phyloP scores from a whole-genome alignment of 371 early-diverging fungal species.

The Rhizomucor pusillus region DNA sequence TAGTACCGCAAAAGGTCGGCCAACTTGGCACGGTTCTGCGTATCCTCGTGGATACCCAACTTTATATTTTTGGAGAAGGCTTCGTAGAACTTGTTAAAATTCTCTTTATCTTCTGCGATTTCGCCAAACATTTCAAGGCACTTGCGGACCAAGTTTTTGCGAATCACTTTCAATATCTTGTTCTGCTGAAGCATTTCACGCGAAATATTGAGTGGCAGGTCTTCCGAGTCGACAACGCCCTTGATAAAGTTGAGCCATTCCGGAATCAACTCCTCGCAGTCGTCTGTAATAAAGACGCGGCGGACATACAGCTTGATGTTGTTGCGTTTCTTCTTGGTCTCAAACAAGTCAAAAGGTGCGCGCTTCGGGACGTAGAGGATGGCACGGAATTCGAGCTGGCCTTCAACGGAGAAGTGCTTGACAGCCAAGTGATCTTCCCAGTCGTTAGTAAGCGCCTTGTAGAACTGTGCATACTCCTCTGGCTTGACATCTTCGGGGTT shows the following conservation, averaged over 20 bases:
- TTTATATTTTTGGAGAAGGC: slow-evolving; percentile 77
- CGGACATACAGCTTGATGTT: slow-evolving; percentile 91
- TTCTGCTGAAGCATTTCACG: slow-evolving; percentile 94
- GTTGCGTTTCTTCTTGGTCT: slow-evolving; percentile 48
- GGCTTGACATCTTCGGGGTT: slow-evolving; percentile 72
- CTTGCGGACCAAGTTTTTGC: slow-evolving; percentile 85
- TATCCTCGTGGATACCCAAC: slow-evolving; percentile 83
- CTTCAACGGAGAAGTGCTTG: slow-evolving; percentile 86
- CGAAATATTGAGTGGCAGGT: slow-evolving; percentile 94
- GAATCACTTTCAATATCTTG: slow-evolving; percentile 74
- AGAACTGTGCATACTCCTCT: slow-evolving; percentile 86
- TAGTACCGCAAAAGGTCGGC: slow-evolving; percentile 79
- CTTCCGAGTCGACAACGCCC: slow-evolving; percentile 91
- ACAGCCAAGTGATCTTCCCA: slow-evolving; percentile 58
- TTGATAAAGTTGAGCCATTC: slow-evolving; percentile 71
- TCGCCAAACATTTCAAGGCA: slow-evolving; percentile 80
- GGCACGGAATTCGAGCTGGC: slow-evolving; percentile 81
- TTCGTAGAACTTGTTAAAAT: slow-evolving; percentile 73
- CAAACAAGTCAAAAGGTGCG: slow-evolving; percentile 69
- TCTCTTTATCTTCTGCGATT: slow-evolving; percentile 62
- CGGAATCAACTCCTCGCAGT: slow-evolving; percentile 76
- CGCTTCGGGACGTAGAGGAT: slow-evolving; percentile 83
- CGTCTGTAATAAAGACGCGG: slow-evolving; percentile 96
- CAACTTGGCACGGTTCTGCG: slow-evolving; percentile 68
- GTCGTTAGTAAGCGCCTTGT: slow-evolving; percentile 76